A percentile compares a stretch with the other conserved stretches of the same genome.
These are phyloP conservation scores for Xylogone sp. DNA, from an alignment of 2,329 filamentous ascomycete species.

Conservation along the genomic window DNA sequence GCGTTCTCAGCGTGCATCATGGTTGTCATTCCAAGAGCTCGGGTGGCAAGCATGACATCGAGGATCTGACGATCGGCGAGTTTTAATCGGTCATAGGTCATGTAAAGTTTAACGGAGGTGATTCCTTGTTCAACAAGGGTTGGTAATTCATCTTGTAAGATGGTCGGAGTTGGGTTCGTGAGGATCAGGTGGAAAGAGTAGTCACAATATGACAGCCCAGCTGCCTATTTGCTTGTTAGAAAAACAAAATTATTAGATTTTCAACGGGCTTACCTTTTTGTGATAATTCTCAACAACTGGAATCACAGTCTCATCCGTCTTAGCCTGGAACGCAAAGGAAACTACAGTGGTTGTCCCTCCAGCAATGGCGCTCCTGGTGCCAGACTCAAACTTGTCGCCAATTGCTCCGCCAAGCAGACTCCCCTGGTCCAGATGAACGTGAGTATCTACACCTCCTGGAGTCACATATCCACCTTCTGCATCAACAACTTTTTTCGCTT, in stretches of 20 bases:
- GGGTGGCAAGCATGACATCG: constrained; percentile 36
- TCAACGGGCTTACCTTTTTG: constrained; percentile 14
- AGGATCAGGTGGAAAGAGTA: constrained; percentile 41
- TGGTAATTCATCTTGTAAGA: constrained; percentile 35
- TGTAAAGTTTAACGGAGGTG: constrained; percentile 42
- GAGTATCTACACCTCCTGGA: constrained; percentile 42
- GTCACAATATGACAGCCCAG: constrained; percentile 24
- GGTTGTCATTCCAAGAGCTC: constrained; percentile 38
- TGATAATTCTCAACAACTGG: constrained; percentile 30
- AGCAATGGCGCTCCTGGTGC: constrained; percentile 28
- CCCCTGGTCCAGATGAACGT: constrained; percentile 36
- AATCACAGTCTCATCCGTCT: constrained; percentile 18
- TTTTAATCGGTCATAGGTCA: constrained; percentile 40
- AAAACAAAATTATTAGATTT: too few relatives aligned
- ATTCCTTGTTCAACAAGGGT: constrained; percentile 35
- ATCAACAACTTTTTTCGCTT: constrained; percentile 33
- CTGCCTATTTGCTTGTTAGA: background rate
- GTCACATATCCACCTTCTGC: constrained; percentile 41
- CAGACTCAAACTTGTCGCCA: constrained; percentile 29
- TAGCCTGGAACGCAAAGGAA: constrained; percentile 29
- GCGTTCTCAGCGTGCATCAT: constrained; percentile 44
- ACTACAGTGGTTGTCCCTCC: constrained; percentile 33
- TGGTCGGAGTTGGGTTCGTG: constrained; percentile 23
- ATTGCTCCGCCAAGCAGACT: background rate
- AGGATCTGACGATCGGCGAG: constrained; percentile 37